A percentile compares a stretch with the other conserved stretches of the same genome.
phyloP scores from a whole-genome alignment of 2,329 filamentous ascomycete genomes.

The Verticillium albo-atrum region DNA sequence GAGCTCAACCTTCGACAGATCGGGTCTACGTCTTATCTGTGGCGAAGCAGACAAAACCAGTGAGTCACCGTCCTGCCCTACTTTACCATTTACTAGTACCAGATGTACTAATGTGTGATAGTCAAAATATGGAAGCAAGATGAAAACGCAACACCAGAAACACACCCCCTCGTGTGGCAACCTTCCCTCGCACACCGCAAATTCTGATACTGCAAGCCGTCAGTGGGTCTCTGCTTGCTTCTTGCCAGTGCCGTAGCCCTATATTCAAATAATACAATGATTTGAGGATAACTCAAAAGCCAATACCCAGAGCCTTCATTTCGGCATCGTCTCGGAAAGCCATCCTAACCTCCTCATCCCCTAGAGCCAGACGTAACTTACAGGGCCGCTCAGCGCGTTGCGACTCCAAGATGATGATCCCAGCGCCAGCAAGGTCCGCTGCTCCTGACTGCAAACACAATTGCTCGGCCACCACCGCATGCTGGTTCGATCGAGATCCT shows the following conservation, averaged over 20 bases:
- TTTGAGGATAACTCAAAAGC: background rate
- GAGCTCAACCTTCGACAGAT: slow-evolving; percentile 87
- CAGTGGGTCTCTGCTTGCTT: background rate
- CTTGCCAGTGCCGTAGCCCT: background rate
- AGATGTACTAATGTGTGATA: slow-evolving; percentile 22
- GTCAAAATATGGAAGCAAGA: slow-evolving; percentile 97
- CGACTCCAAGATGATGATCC: slow-evolving; percentile 79
- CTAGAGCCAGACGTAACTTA: slow-evolving; percentile 79
- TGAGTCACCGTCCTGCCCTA: slow-evolving; percentile 29
- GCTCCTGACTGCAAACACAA: slow-evolving; percentile 63
- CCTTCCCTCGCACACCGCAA: slow-evolving; percentile 75
- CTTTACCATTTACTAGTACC: background rate
- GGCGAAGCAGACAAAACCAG: slow-evolving; percentile 97
- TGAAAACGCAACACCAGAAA: slow-evolving; percentile 83
- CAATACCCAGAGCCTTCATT: slow-evolving; percentile 72
- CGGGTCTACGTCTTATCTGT: slow-evolving; percentile 82
- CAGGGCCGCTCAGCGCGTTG: slow-evolving; percentile 79
- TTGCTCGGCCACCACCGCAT: slow-evolving; percentile 3
- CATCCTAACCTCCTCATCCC: slow-evolving; percentile 84
- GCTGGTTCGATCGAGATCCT: background rate
- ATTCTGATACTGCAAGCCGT: slow-evolving; percentile 41
- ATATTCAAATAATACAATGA: background rate
- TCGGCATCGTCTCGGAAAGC: slow-evolving; percentile 87
- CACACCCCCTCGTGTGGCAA: slow-evolving; percentile 89
- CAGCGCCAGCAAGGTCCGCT: slow-evolving; percentile 79